Percentiles rank a stretch among this genome's conserved stretches.
Evolutionary conservation across 805 yeast genomes (phyloP).

Genomic region (Clavispora carvajalis): DNA sequence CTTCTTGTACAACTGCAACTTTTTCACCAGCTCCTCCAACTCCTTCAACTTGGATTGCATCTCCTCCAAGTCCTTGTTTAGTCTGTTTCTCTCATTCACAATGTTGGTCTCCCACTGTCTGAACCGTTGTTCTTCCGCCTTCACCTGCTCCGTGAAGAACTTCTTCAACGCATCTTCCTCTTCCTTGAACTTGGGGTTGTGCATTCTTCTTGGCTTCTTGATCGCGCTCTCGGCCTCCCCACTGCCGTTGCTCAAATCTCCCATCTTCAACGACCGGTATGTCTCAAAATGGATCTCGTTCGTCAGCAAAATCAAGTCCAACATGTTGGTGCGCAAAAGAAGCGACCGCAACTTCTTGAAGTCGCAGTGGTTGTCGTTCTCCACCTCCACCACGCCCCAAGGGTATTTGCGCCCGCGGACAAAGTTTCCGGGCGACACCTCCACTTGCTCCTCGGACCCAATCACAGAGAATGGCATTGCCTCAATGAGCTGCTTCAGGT

Average conservation of each 20-base stretch:
- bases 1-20: conserved; percentile 38
- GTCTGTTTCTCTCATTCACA: conserved; percentile 88
- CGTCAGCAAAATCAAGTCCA: conserved; percentile 75
- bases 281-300: conserved; percentile 78
- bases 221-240: conserved; percentile 17
- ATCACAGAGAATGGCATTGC: conserved; percentile 84
- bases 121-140: conserved; percentile 93
- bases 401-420: conserved; percentile 82
- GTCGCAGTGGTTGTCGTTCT: conserved; percentile 81
- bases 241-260: conserved; percentile 28
- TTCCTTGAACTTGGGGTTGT: conserved; percentile 90
- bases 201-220: conserved; percentile 51
- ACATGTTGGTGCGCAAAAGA: conserved; percentile 74
- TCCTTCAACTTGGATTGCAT: conserved; percentile 72
- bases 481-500: conserved; percentile 73
- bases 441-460: conserved; percentile 70
- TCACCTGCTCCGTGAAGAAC: conserved; percentile 92
- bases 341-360: conserved; percentile 76
- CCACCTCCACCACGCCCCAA: conserved; percentile 88
- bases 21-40: conserved; percentile 71
- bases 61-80: conserved; percentile 89
- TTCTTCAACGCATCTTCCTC: conserved; percentile 93
- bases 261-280: conserved; percentile 69
- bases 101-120: conserved; percentile 98
- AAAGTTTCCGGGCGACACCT: conserved; percentile 54